Evolutionary conservation across 805 yeast genomes (phyloP), one percentile per base, ranked within the genome.

Genomic region (Yarrowia sp.): DNA sequence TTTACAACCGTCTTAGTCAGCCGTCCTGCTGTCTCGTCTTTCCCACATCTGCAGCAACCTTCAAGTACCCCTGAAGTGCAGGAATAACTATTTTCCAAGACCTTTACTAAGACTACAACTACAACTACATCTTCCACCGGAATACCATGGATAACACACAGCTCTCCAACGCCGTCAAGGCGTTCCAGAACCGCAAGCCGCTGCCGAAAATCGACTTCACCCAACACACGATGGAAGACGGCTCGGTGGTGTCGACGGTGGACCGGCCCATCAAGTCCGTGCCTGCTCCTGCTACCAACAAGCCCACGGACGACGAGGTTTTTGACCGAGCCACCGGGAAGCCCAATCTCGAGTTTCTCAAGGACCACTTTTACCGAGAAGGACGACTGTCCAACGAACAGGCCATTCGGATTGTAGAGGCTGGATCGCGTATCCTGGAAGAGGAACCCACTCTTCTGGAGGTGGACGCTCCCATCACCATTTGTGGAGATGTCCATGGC

Each of bases 401-500:
- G 73, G 90, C 90, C 0, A 70, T 86, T 48, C 79, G 79, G 49
- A 92, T 93, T 62, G 73, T 93, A 44, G 73, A 78, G 19, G 80
- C 79, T 75, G 96, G 96, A 9, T 85, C 92, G 0, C 79, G 78
- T 22, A 74, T 86, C 8, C 80, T 95, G 65, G 73, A 81, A 14
- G 73, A 76, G 40, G 98, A 93, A 72, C 96, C 97, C 6, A 93
- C 89, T 70, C 73, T 93, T 70, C 78, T 93, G 61, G 81, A 81
- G 19, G 88, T 95, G 1, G 92, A 92, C 2, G 96, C 97, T 0
- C 99, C 98, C 0, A 90, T 95, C 59, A 90, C 98, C 0, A 89
- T 95, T 11, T 95, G 96, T 70, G 99, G 99, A 69, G 99, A 95
- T 75, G 93, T 97, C 0, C 99, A 95, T 74, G 99, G 99, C 46